Percentiles rank a stretch among this genome's conserved stretches.
These are phyloP conservation scores for Sphaerosporella brunnea DNA, from an alignment of 495 filamentous ascomycete species.

Conservation along the genomic window DNA sequence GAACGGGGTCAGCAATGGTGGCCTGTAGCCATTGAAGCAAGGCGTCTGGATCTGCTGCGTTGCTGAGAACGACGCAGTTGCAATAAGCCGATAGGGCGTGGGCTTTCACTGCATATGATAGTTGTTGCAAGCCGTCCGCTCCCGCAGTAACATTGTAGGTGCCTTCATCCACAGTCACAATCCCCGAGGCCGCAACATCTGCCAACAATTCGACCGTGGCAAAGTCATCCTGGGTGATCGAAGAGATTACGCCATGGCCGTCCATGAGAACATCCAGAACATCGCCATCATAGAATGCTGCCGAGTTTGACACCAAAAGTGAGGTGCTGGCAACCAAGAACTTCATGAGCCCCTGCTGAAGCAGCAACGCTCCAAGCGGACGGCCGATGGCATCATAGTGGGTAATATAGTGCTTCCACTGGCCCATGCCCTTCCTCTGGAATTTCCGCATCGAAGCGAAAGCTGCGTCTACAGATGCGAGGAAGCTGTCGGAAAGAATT, in stretches of 20 bases:
- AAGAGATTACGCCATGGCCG: slow-evolving; percentile 22
- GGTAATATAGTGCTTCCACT: slow-evolving; percentile 71
- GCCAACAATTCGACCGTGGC: slow-evolving; percentile 50
- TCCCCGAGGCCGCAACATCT: slow-evolving; percentile 58
- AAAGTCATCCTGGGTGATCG: slow-evolving; percentile 29
- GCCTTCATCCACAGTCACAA: slow-evolving; percentile 70
- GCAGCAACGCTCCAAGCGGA: slow-evolving; percentile 78
- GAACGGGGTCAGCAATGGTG: slow-evolving; percentile 51
- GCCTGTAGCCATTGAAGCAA: slow-evolving; percentile 76
- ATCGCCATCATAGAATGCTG: slow-evolving; percentile 40
- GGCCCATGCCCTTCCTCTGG: slow-evolving; percentile 37
- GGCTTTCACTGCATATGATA: slow-evolving; percentile 73
- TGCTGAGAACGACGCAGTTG: slow-evolving; percentile 62
- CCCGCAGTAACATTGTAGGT: slow-evolving; percentile 74
- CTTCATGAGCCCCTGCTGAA: slow-evolving; percentile 71
- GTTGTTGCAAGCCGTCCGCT: slow-evolving; percentile 68
- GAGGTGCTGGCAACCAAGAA: slow-evolving; percentile 66
- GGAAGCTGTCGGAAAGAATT: slow-evolving; percentile 63
- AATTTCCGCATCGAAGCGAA: slow-evolving; percentile 65
- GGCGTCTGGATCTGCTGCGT: slow-evolving; percentile 63
- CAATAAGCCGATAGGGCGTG: slow-evolving; percentile 65
- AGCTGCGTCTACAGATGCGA: slow-evolving; percentile 67
- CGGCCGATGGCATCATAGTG: slow-evolving; percentile 62
- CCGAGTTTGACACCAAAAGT: slow-evolving; percentile 43
- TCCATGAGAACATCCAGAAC: slow-evolving; percentile 61